These are phyloP conservation scores for Alternaria viburni DNA, from an alignment of 2,329 filamentous ascomycete species.

Conservation along the genomic window DNA sequence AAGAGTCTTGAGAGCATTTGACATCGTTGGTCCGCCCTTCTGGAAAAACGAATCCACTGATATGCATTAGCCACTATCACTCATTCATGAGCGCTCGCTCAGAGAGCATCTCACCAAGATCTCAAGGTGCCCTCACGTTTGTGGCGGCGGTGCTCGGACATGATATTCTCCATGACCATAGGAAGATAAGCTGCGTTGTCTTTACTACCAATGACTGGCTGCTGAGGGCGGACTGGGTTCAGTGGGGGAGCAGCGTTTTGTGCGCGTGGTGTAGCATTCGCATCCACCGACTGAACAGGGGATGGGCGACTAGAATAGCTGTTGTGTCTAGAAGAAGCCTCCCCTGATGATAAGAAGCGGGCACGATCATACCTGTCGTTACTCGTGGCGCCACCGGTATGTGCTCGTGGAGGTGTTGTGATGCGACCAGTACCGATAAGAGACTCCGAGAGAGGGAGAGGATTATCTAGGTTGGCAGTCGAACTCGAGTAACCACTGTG, in stretches of 20 bases:
- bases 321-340: neutral
- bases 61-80: neutral
- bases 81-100: neutral
- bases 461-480: neutral
- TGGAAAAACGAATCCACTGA: neutral
- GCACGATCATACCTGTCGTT: neutral
- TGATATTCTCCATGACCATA: constrained; percentile 9
- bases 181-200: constrained; percentile 10
- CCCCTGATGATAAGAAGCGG: neutral
- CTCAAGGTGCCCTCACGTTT: neutral
- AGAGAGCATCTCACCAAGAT: constrained; percentile 1
- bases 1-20: neutral
- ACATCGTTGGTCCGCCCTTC: neutral
- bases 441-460: neutral
- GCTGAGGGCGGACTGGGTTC: neutral
- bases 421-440: neutral
- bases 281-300: neutral
- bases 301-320: neutral
- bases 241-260: neutral
- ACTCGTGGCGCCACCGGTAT: neutral
- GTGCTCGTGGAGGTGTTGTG: neutral
- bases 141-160: neutral
- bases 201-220: neutral
- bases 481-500: neutral
- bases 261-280: neutral